phyloP scores from a whole-genome alignment of 2,329 filamentous ascomycete genomes.

The Lecanoromycetidae sp. region DNA sequence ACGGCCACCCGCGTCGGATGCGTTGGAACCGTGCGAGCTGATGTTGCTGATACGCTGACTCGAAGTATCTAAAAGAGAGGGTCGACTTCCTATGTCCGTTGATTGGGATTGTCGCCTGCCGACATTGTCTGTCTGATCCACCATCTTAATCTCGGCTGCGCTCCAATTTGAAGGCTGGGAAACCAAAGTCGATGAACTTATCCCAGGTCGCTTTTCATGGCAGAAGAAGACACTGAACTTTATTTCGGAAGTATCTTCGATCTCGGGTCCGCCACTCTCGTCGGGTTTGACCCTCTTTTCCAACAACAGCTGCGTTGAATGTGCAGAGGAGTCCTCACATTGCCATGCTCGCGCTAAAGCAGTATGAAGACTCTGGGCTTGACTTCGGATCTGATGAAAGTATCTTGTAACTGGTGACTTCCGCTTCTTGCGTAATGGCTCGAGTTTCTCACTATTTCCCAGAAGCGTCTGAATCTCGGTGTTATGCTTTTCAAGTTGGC shows the following conservation, averaged over 20 bases:
- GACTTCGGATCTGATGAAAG: not conserved
- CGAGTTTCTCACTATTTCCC: not conserved
- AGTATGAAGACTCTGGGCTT: constrained; percentile 1
- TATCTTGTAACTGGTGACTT: not conserved
- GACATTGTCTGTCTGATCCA: not conserved
- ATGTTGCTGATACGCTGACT: not conserved
- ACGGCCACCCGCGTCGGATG: not conserved
- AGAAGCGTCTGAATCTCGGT: not conserved
- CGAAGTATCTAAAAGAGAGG: not conserved
- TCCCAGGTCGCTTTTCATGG: not conserved
- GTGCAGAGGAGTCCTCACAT: not conserved
- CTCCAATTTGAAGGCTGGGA: not conserved
- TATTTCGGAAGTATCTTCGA: not conserved
- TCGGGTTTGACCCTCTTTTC: not conserved
- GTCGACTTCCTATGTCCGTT: not conserved
- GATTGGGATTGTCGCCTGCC: not conserved
- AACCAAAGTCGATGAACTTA: not conserved
- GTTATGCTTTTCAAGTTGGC: not conserved
- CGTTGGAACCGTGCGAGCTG: not conserved
- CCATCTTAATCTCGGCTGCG: not conserved
- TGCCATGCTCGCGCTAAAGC: not conserved
- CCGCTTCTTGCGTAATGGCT: not conserved
- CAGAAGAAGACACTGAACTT: not conserved
- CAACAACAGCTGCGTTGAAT: not conserved
- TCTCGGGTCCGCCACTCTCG: not conserved